Base-by-base conservation (phyloP, 306 rosid species). In the Lupinus albus region DNA sequence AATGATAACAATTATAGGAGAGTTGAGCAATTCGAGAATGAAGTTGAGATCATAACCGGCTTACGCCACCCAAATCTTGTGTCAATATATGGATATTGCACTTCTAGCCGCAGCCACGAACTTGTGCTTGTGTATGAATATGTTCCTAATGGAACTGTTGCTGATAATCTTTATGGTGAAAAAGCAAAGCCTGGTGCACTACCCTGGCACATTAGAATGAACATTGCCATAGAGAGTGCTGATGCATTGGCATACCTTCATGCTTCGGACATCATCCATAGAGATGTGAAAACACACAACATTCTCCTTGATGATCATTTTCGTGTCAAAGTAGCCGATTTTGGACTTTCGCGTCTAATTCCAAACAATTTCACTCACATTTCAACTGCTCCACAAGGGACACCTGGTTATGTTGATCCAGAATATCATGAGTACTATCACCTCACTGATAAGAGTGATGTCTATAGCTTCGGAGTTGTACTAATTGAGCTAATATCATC, bases 391-490 rank as follows among this genome's bases (percentile, higher is more conserved):
- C 86, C 86, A 55, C 86, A 82, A 36, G 86, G 83, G n/a, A 78
- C 86, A 36, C 85, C 82, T 0, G 80, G 82, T 3, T 81, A 81
- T 5, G 80, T 81, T 5, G 85, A 81, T 74, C 83, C 83, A 0
- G 83, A 82, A 12, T 82, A 82, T 11, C 72, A 82, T 11, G 64
- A 74, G 61, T 78, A 65, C 48, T 86, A 92, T 61, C 97, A 84
- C 17, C 93, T 92, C 0, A 87, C 93, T 1, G 83, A 81, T 9
- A 92, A 84, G 61, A 92, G 98, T 32, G 96, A 92, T 55, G 96
- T 92, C 2, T 92, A 49, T 41, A 89, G 95, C 82, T 89, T 89
- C 0, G 98, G 98, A 0, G 98, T 93, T 47, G 98, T 93, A 21
- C 17, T 93, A 39, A 61, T 93, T 56, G 97, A 93, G 66, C 78